These are phyloP conservation scores for Ceratocystis variospora DNA, from an alignment of 2,329 filamentous ascomycete genomes.

Conservation along the genomic window DNA sequence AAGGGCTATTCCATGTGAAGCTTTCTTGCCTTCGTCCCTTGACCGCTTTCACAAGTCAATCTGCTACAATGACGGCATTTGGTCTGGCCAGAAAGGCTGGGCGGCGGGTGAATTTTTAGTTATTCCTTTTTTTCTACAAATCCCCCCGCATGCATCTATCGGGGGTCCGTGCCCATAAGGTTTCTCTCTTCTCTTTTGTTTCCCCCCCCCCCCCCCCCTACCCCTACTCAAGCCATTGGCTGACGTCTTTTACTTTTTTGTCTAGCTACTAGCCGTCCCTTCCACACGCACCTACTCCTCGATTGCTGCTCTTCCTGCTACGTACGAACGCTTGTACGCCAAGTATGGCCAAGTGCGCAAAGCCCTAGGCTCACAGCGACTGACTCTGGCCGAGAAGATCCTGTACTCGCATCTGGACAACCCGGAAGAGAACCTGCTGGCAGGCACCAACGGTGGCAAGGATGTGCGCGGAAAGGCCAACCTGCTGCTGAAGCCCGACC, in stretches of 20 bases:
- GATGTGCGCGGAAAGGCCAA: conserved; percentile 79
- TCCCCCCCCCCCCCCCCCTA: background rate
- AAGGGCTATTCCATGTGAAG: background rate
- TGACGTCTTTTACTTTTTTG: background rate
- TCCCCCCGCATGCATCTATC: background rate
- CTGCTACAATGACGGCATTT: conserved; percentile 36
- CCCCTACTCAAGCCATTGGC: no score
- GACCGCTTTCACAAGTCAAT: background rate
- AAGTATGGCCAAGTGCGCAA: conserved; percentile 62
- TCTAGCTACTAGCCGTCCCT: conserved; percentile 20
- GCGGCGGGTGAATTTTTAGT: conserved; percentile 33
- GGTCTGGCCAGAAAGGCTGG: conserved; percentile 37
- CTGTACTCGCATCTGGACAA: conserved; percentile 90
- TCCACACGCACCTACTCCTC: conserved; percentile 28
- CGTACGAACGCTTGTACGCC: conserved; percentile 68
- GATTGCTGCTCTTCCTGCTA: conserved; percentile 42
- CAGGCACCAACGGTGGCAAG: conserved; percentile 68
- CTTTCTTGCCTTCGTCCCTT: background rate
- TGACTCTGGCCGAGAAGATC: conserved; percentile 96
- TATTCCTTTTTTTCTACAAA: conserved; percentile 8
- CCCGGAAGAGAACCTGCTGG: conserved; percentile 73
- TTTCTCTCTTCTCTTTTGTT: background rate
- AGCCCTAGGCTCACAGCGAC: conserved; percentile 50
- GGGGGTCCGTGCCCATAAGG: background rate
- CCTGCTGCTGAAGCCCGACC: conserved; percentile 90